phyloP scores from a whole-genome alignment of 208 protist genomes.

The Crithidia brevicula region DNA sequence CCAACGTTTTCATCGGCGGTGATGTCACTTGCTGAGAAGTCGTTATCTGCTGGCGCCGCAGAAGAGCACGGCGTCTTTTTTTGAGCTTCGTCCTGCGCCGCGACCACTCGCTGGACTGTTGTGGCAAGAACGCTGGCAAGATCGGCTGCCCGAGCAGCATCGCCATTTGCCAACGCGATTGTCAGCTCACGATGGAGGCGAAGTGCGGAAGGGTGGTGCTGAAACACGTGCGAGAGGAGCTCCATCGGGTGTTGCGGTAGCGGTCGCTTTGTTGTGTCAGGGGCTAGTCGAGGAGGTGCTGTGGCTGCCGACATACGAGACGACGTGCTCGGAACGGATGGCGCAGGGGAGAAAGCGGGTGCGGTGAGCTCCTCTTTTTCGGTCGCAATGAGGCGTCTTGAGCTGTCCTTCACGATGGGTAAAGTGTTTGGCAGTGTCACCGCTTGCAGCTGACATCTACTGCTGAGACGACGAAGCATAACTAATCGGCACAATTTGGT shows the following conservation, averaged over 20 bases:
- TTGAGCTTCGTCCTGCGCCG: not conserved
- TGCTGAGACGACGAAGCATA: constrained; percentile 17
- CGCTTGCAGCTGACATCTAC: not conserved
- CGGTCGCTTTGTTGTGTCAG: not conserved
- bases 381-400: no score
- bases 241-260: constrained; percentile 58
- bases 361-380: no score
- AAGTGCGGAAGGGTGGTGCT: constrained; percentile 61
- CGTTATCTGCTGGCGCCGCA: not conserved
- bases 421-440: not conserved
- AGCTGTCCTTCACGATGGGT: no score
- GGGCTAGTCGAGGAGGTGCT: not conserved
- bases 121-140: constrained; percentile 65
- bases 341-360: no score
- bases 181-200: constrained; percentile 80
- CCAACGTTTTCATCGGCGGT: no score
- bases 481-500: not conserved
- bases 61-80: not conserved
- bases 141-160: constrained; percentile 64
- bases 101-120: constrained; percentile 39
- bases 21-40: no score
- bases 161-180: constrained; percentile 62
- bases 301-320: no score
- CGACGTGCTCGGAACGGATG: no score
- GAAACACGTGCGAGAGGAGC: constrained; percentile 70